These are phyloP conservation scores for Xylaria sp. DNA, from an alignment of 495 filamentous ascomycete species.

Conservation along the genomic window DNA sequence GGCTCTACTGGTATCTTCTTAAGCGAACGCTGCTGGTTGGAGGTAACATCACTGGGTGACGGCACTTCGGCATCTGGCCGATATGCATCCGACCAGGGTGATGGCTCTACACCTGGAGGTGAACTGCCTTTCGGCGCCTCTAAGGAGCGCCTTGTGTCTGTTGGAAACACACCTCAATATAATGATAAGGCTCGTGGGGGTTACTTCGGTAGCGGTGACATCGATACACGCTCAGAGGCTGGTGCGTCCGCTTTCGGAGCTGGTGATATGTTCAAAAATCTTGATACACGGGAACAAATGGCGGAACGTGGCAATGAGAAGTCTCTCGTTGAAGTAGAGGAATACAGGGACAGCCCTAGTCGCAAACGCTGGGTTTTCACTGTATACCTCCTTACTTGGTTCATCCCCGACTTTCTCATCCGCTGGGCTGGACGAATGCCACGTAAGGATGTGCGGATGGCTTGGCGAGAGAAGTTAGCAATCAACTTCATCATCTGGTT, in stretches of 20 bases:
- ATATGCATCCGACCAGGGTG: conserved; percentile 56
- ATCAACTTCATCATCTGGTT: conserved; percentile 99
- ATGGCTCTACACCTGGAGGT: conserved; percentile 43
- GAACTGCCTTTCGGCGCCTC: conserved; percentile 65
- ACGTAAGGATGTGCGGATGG: conserved; percentile 89
- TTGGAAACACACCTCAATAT: conserved; percentile 66
- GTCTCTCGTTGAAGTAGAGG: conserved; percentile 88
- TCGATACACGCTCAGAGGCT: conserved; percentile 88
- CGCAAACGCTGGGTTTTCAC: conserved; percentile 91
- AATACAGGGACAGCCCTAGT: conserved; percentile 74
- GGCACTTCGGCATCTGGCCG: conserved; percentile 59
- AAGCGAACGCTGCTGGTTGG: conserved; percentile 93
- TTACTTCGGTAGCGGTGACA: conserved; percentile 83
- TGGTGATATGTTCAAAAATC: conserved; percentile 96
- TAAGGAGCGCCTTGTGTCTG: conserved; percentile 69
- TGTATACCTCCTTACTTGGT: conserved; percentile 87
- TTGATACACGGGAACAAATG: conserved; percentile 94
- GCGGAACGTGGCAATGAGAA: conserved; percentile 93
- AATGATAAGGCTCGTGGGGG: conserved; percentile 76
- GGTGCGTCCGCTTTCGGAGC: conserved; percentile 85
- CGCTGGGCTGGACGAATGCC: conserved; percentile 81
- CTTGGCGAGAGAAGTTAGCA: conserved; percentile 96
- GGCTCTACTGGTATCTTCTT: conserved; percentile 94
- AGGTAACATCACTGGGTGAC: conserved; percentile 80
- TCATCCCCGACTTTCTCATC: conserved; percentile 84